phyloP scores from a whole-genome alignment of 2,329 filamentous ascomycete genomes.

The Fusarium udum region DNA sequence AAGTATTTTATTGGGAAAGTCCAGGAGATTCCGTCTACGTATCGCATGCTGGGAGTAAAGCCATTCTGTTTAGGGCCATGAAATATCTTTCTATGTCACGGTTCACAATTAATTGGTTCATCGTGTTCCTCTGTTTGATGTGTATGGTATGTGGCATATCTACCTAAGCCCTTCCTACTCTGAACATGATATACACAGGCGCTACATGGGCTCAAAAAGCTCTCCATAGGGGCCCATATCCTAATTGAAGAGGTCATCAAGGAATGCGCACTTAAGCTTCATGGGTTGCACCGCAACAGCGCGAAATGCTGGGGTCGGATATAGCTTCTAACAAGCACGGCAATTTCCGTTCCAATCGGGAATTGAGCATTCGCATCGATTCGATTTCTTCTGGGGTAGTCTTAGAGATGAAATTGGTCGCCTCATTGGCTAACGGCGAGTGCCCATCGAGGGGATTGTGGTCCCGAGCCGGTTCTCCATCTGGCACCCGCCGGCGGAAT shows the following conservation, averaged over 20 bases:
- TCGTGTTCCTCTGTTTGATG: accelerated
- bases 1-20: no score
- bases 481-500: no score
- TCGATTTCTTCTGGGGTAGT: accelerated
- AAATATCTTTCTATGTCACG: background rate
- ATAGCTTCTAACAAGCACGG: background rate
- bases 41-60: background rate
- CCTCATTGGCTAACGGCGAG: background rate
- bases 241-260: background rate
- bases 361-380: no score
- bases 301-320: accelerated
- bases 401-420: background rate
- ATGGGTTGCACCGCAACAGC: background rate
- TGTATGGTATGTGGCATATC: background rate
- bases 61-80: accelerated
- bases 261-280: background rate
- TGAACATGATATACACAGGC: no score
- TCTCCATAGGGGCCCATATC: background rate
- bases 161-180: accelerated
- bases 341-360: accelerated
- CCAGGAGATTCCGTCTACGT: no score
- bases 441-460: background rate
- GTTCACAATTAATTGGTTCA: accelerated
- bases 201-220: no score
- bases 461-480: background rate